Evolutionary conservation across 352 stramenopile species (phyloP), one percentile per base, ranked within the genome.

Genomic region (Phytophthora gonapodyides): DNA sequence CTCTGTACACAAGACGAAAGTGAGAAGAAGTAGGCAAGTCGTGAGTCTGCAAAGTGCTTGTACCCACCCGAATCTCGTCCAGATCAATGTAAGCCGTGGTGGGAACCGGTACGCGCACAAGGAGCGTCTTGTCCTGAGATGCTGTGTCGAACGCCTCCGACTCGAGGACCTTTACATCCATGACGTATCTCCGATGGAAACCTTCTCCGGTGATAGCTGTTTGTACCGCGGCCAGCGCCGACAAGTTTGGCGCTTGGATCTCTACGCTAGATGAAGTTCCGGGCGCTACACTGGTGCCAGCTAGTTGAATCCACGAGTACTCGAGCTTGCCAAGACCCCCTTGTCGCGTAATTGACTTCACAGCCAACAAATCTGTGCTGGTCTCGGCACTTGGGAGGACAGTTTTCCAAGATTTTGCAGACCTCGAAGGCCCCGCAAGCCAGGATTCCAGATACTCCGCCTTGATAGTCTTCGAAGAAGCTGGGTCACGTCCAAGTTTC

Each of bases 41-140:
- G 38, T 3, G 16, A 30, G 31, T 30, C 13, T 33, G 3, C n/a
- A 16, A 8, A 36, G 10, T 27, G 11, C n/a, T 41, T 35, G 3
- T 45, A 51, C 68, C 15, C 35, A 84, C 78, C 47, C 78, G 75
- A 37, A 87, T 71, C 38, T 87, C 78, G 31, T 87, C 78, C 62
- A 87, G 66, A 27, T 87, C 78, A 11, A 77, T 62, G 51, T 87
- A 87, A 7, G 76, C 57, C 49, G 64, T 75, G 11, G 58, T 77
- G 7, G 70, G 70, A 34, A 87, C 54, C 12, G 75, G 73, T 4
- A 83, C 49, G 30, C 52, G 67, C 30, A 84, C n/a, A 11, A 87
- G 36, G 42, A 84, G 58, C 17, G 37, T 57, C 49, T 69, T 67
- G 52, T 60, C 34, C 2, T 27, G 11, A 12, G 35, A 42, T 12